Evolutionary conservation across 345 rosid species (phyloP).

Genomic region (Clausena lansium): DNA sequence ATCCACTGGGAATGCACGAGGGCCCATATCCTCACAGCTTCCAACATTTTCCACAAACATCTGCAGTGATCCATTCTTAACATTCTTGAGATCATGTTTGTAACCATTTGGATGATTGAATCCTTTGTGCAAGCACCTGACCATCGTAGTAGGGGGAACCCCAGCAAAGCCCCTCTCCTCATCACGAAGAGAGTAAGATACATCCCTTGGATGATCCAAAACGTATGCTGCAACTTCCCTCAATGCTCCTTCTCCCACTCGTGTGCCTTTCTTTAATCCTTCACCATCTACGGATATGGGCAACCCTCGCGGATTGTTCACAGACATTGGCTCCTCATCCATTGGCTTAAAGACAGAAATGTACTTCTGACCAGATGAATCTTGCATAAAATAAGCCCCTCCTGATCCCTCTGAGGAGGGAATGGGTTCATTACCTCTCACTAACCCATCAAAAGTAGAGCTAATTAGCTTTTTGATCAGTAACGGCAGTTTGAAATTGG

Average conservation of each 20-base stretch:
- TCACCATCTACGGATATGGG: conserved; percentile 65
- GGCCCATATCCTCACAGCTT: conserved; percentile 93
- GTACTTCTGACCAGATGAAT: conserved; percentile 54
- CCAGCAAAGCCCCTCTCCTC: conserved; percentile 69
- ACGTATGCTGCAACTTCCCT: conserved; percentile 91
- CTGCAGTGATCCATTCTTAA: conserved; percentile 82
- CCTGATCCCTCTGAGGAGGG: conserved; percentile 78
- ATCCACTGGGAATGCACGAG: conserved; percentile 57
- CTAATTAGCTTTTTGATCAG: conserved; percentile 51
- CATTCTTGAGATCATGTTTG: conserved; percentile 32
- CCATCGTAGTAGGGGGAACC: conserved; percentile 81
- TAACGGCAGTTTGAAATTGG: conserved; percentile 37
- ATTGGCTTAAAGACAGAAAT: conserved; percentile 79
- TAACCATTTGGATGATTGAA: conserved; percentile 70
- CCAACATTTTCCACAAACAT: conserved; percentile 70
- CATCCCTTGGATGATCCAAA: conserved; percentile 64
- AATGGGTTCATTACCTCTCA: conserved; percentile 60
- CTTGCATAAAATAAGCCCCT: conserved; percentile 87
- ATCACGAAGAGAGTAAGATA: conserved; percentile 30
- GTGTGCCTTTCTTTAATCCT: conserved; percentile 86
- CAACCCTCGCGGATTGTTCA: conserved; percentile 68
- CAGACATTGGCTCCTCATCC: conserved; percentile 91
- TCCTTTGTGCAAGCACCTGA: conserved; percentile 71
- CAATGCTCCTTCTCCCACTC: conserved; percentile 77
- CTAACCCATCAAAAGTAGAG: conserved; percentile 64